These are phyloP conservation scores for Entonaema liquescens DNA, from an alignment of 495 filamentous ascomycete species.

Conservation along the genomic window DNA sequence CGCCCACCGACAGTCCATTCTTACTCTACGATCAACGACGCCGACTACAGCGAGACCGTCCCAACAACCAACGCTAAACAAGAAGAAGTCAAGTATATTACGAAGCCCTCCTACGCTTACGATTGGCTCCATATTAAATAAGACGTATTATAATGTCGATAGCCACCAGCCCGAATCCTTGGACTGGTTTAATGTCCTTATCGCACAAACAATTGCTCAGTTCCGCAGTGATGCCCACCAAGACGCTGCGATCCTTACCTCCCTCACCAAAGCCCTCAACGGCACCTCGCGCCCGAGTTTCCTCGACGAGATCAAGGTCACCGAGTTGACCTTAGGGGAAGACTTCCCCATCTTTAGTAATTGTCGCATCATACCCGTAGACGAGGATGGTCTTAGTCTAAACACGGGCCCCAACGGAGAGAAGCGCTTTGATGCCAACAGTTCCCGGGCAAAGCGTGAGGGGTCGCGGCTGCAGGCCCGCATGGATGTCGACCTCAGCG, in stretches of 20 bases:
- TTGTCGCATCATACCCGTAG: slow-evolving; percentile 87
- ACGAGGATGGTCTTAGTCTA: slow-evolving; percentile 69
- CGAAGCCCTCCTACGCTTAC: slow-evolving; percentile 70
- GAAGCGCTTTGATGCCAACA: slow-evolving; percentile 54
- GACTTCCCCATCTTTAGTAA: slow-evolving; percentile 99
- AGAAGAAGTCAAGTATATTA: slow-evolving; percentile 79
- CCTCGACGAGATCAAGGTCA: slow-evolving; percentile 90
- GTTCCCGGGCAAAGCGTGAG: slow-evolving; percentile 63
- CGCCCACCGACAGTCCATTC: slow-evolving; percentile 73
- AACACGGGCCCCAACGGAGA: slow-evolving; percentile 51
- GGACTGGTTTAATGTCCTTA: slow-evolving; percentile 98
- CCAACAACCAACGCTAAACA: slow-evolving; percentile 62
- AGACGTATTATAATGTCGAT: slow-evolving; percentile 97
- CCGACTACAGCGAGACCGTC: slow-evolving; percentile 49
- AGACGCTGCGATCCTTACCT: slow-evolving; percentile 93
- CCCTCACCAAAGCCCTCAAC: slow-evolving; percentile 88
- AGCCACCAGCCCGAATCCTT: slow-evolving; percentile 98
- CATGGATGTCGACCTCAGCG: slow-evolving; percentile 96
- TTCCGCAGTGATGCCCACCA: slow-evolving; percentile 88
- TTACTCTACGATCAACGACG: slow-evolving; percentile 56
- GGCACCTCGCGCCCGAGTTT: slow-evolving; percentile 86
- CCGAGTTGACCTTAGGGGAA: slow-evolving; percentile 90
- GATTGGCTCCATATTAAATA: slow-evolving; percentile 88
- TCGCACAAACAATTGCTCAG: slow-evolving; percentile 96
- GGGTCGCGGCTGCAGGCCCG: slow-evolving; percentile 83